Percentiles rank a stretch among this genome's conserved stretches.
These are phyloP conservation scores for Tylopilus vinaceipallidus DNA, from an alignment of 768 basidiomycete species.

Conservation along the genomic window DNA sequence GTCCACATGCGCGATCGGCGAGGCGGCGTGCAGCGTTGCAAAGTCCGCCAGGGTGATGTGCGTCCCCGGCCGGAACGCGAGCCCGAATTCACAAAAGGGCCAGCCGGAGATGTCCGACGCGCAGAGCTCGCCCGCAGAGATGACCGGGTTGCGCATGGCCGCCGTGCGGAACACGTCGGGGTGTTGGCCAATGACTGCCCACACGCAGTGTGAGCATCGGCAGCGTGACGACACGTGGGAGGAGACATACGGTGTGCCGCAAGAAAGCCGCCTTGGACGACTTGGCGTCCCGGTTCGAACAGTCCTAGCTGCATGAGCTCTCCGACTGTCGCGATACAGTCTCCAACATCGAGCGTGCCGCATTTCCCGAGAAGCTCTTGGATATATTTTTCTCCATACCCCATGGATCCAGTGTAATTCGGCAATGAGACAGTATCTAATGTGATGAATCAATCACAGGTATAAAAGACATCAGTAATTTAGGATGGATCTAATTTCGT, in stretches of 20 bases:
- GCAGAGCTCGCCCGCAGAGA: conserved; percentile 53
- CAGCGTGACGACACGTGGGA: background rate
- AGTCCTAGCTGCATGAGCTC: conserved; percentile 52
- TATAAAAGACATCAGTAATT: no score
- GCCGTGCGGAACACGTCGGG: conserved; percentile 63
- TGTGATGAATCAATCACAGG: background rate
- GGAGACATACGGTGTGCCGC: conserved; percentile 55
- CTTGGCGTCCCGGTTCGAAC: conserved; percentile 48
- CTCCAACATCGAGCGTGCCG: conserved; percentile 63
- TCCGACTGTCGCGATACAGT: conserved; percentile 54
- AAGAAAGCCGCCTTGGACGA: conserved; percentile 64
- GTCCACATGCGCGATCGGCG: conserved; percentile 57
- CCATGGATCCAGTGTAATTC: conserved; percentile 68
- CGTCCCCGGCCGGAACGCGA: conserved; percentile 33
- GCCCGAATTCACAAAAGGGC: conserved; percentile 43
- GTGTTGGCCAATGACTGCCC: conserved; percentile 59
- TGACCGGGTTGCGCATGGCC: conserved; percentile 68
- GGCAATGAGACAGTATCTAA: conserved; percentile 57
- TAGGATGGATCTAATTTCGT: no score
- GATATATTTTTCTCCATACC: conserved; percentile 63
- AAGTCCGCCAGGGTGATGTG: conserved; percentile 47
- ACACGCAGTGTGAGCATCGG: background rate
- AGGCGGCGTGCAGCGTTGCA: conserved; percentile 42
- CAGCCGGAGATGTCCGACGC: conserved; percentile 71
- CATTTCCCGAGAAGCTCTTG: conserved; percentile 54